Conservation (phyloP, 495 filamentous ascomycete species). For the Neurospora sp. region DNA sequence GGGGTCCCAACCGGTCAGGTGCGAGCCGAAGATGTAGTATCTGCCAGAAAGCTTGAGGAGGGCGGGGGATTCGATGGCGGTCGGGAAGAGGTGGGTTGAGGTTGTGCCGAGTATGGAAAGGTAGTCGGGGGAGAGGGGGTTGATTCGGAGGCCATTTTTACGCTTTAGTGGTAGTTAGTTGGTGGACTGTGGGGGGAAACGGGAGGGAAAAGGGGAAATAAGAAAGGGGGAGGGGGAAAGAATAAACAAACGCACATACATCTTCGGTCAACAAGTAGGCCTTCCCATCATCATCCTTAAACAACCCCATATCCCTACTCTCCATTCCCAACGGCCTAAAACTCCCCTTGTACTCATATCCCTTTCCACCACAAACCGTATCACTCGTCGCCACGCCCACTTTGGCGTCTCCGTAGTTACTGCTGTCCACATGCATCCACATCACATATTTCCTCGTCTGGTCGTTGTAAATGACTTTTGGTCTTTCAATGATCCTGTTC, state of each 20-base stretch:
- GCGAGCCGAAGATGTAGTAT: constrained; percentile 33
- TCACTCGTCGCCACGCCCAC: constrained; percentile 51
- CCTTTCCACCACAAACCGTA: constrained; percentile 42
- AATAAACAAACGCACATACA: constrained; percentile 19
- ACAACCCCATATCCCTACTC: constrained; percentile 53
- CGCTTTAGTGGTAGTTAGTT: constrained; percentile 27
- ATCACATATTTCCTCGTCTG: constrained; percentile 43
- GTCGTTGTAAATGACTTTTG: constrained; percentile 54
- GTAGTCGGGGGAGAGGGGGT: constrained; percentile 38
- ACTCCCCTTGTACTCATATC: constrained; percentile 30
- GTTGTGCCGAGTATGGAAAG: constrained; percentile 34
- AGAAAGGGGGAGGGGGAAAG: too few relatives aligned
- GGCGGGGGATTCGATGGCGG: constrained; percentile 31
- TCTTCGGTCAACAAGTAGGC: constrained; percentile 57
- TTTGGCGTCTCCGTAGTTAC: constrained; percentile 52
- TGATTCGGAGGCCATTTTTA: constrained; percentile 43
- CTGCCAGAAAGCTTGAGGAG: constrained; percentile 26
- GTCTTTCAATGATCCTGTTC: constrained; percentile 52
- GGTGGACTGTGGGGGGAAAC: constrained; percentile 2
- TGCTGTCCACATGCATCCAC: constrained; percentile 59
- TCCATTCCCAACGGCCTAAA: constrained; percentile 42
- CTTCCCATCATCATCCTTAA: constrained; percentile 45
- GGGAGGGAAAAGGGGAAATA: too few relatives aligned
- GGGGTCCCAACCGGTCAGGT: constrained; percentile 38
- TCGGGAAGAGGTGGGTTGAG: constrained; percentile 27